These are phyloP conservation scores for Dactylellina leptospora DNA, from an alignment of 2,329 filamentous ascomycete species.

Conservation along the genomic window DNA sequence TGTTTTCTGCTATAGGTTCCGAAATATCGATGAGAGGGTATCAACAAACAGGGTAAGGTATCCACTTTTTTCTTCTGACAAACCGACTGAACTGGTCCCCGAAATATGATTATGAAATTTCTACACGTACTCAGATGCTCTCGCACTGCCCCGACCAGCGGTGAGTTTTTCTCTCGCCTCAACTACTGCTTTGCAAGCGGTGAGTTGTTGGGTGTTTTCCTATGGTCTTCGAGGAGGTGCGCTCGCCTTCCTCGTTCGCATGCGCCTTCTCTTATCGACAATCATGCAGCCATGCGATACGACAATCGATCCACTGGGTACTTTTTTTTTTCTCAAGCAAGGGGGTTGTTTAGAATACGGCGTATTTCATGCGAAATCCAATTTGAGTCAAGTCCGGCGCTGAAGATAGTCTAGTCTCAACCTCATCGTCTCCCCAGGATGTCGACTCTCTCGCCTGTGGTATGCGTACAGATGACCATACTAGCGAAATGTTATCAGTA, in stretches of 20 bases:
- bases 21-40: slow-evolving; percentile 41
- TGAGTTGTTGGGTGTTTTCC: slow-evolving; percentile 20
- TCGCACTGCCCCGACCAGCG: slow-evolving; percentile 20
- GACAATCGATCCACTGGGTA: slow-evolving; percentile 46
- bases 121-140: no score
- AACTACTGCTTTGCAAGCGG: slow-evolving; percentile 28
- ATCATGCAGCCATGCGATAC: slow-evolving; percentile 53
- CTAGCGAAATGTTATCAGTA: slow-evolving; percentile 19
- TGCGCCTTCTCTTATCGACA: slow-evolving; percentile 51
- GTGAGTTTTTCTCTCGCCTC: slow-evolving; percentile 21
- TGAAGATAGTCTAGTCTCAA: not conserved
- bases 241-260: slow-evolving; percentile 49
- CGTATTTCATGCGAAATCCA: slow-evolving; percentile 21
- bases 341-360: slow-evolving; percentile 26
- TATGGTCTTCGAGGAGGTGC: slow-evolving; percentile 23
- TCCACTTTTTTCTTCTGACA: slow-evolving; percentile 36
- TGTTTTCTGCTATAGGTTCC: slow-evolving; percentile 32
- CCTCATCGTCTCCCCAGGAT: not conserved
- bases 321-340: slow-evolving; percentile 11
- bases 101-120: slow-evolving; percentile 21
- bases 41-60: slow-evolving; percentile 20
- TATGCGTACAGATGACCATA: slow-evolving; percentile 14
- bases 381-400: slow-evolving; percentile 9
- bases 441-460: slow-evolving; percentile 5
- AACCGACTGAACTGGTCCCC: slow-evolving; percentile 25